These are phyloP conservation scores for Mrakia frigida DNA, from an alignment of 768 basidiomycete genomes.

Conservation along the genomic window DNA sequence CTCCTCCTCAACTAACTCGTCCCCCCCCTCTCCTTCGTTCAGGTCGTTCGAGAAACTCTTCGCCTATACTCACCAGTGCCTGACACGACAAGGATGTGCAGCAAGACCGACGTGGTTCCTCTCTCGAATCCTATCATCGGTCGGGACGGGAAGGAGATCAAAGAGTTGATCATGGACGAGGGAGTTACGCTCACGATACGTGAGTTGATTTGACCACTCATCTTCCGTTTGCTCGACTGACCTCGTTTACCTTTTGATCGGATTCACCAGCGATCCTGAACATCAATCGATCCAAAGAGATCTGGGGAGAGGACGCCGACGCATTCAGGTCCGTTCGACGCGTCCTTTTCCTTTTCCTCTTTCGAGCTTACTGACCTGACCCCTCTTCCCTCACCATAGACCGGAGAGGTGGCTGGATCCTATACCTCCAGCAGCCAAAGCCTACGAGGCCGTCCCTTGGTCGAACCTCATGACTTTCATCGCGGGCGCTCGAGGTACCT, in stretches of 20 bases:
- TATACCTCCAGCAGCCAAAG: constrained; percentile 30
- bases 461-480: constrained; percentile 43
- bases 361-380: not conserved
- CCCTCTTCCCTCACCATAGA: not conserved
- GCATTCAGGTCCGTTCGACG: constrained; percentile 38
- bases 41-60: constrained; percentile 33
- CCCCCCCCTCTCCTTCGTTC: no score
- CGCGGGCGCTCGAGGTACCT: constrained; percentile 37
- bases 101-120: constrained; percentile 9
- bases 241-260: not conserved
- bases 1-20: no score
- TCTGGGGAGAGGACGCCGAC: constrained; percentile 43
- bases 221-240: not conserved
- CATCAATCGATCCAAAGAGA: constrained; percentile 38
- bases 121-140: constrained; percentile 1
- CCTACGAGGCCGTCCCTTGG: constrained; percentile 40
- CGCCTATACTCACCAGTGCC: constrained; percentile 8
- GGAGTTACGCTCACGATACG: constrained; percentile 40
- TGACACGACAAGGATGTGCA: not conserved
- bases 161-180: constrained; percentile 39
- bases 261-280: constrained; percentile 38
- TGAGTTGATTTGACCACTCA: constrained; percentile 26
- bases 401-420: constrained; percentile 32
- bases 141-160: constrained; percentile 34
- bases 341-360: not conserved